Evolutionary conservation across 2,329 filamentous ascomycete species (phyloP), one percentile per base, ranked within the genome.

Genomic region (Fusarium temperatum): DNA sequence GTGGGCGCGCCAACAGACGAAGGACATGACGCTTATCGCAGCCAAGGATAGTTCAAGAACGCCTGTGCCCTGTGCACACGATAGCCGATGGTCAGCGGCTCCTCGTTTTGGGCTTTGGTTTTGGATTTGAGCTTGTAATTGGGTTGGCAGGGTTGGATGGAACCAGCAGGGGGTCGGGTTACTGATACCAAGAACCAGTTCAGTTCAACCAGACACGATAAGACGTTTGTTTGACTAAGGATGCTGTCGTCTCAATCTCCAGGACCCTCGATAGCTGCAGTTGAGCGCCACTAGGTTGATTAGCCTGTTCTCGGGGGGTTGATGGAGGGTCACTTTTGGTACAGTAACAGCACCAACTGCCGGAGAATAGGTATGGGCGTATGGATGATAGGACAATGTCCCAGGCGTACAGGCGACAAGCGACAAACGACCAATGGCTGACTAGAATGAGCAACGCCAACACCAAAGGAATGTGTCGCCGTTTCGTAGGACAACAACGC

Each of bases 21-120:
- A 66, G 51, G 66, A 67, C 64, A 71, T 77, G 75, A 75, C 75
- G 75, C 76, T 78, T 78, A 78, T 77, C 75, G 73, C 74, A 70
- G 56, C 63, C 58, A 68, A 63, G 70, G 56, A 73, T 60, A 58
- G 60, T 58, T 55, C 50, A 65, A 68, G 44, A 72, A 64, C 42
- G 59, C 41, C 59, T 54, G 50, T 53, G 65, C 72, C 54, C 72
- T 62, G 67, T 69, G 71, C 71, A 53, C 60, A 70, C 72, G 72
- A 75, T 75, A 75, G 41, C 68, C 72, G 72, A 75, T 56, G 72
- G 61, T 48, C 54, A 72, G 60, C 51, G 53, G n/a, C 56, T 72
- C 56, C 53, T 71, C 66, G 28, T 60, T 60, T 36, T 42, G 63
- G 54, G 39, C 54, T 62, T 55, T 32, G 51, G 45, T 30, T 54